A percentile compares a stretch with the other conserved stretches of the same genome.
These are phyloP conservation scores for Gamsiella multidivaricata DNA, from an alignment of 192 early-diverging fungal species.

Conservation along the genomic window DNA sequence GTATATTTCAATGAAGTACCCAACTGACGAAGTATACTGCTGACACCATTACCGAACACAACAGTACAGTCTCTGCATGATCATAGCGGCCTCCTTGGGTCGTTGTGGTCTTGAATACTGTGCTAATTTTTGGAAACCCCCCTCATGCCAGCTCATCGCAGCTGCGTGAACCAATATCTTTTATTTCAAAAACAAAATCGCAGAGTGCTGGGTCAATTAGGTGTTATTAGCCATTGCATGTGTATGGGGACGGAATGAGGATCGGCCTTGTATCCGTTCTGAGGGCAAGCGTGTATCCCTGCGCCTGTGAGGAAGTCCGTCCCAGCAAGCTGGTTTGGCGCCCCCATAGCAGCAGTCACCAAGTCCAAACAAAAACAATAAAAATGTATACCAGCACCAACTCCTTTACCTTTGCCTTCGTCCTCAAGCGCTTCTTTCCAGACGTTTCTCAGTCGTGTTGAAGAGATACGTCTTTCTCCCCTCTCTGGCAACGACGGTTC, in stretches of 20 bases:
- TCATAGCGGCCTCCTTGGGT: not conserved
- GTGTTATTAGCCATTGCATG: no score
- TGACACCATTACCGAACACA: conserved; percentile 40
- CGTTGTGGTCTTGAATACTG: not conserved
- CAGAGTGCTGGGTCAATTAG: no score
- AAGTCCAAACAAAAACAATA: no score
- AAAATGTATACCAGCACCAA: no score
- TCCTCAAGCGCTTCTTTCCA: not conserved
- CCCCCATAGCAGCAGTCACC: no score
- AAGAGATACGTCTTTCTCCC: no score
- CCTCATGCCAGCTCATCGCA: not conserved
- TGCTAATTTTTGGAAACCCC: conserved; percentile 34
- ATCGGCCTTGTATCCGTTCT: no score
- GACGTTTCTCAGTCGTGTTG: not conserved
- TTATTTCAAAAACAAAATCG: not conserved
- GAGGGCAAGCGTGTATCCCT: no score
- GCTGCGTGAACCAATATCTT: not conserved
- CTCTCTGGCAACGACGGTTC: no score
- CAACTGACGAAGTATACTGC: conserved; percentile 37
- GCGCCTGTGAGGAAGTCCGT: no score
- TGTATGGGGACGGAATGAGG: no score
- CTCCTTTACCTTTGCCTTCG: not conserved
- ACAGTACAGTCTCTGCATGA: conserved; percentile 14
- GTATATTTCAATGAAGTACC: conserved; percentile 35
- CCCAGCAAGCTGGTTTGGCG: no score